These are phyloP conservation scores for Diversispora eburnea DNA, from an alignment of 192 early-diverging fungal species.

Conservation along the genomic window DNA sequence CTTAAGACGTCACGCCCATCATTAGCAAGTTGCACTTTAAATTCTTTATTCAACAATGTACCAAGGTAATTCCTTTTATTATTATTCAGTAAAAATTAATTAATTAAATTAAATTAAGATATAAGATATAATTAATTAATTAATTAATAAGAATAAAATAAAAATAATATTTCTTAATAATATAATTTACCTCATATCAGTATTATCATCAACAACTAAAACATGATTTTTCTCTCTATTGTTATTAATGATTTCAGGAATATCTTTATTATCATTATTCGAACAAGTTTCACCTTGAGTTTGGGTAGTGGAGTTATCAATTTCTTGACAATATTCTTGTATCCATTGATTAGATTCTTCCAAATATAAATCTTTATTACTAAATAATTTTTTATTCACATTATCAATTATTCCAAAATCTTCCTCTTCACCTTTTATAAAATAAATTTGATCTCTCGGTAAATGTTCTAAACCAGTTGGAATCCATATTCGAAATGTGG, in stretches of 20 bases:
- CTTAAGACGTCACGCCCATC: constrained; percentile 40
- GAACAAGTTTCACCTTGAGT: too few species aligned
- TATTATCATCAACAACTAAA: constrained; percentile 44
- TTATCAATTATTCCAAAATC: neutral
- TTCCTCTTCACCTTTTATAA: constrained; percentile 23
- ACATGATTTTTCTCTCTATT: constrained; percentile 3
- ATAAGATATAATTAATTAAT: neutral
- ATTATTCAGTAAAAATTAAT: neutral
- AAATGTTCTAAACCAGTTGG: constrained; percentile 49
- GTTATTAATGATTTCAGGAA: too few species aligned
- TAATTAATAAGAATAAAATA: neutral
- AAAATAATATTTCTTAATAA: neutral
- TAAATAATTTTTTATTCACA: constrained; percentile 7
- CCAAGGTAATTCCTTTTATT: constrained; percentile 25
- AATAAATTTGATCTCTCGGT: constrained; percentile 38
- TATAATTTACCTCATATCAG: constrained; percentile 37
- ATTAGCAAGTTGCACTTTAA: constrained; percentile 34
- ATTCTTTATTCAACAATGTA: constrained; percentile 35
- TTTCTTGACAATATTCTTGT: neutral
- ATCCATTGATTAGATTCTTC: constrained; percentile 38
- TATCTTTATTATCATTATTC: too few species aligned
- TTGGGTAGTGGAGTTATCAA: too few species aligned
- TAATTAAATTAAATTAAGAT: neutral
- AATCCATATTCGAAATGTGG: constrained; percentile 47
- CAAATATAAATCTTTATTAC: constrained; percentile 32